Base-by-base conservation (phyloP, 2,329 filamentous ascomycete genomes). In the Alternaria triticimaculans region DNA sequence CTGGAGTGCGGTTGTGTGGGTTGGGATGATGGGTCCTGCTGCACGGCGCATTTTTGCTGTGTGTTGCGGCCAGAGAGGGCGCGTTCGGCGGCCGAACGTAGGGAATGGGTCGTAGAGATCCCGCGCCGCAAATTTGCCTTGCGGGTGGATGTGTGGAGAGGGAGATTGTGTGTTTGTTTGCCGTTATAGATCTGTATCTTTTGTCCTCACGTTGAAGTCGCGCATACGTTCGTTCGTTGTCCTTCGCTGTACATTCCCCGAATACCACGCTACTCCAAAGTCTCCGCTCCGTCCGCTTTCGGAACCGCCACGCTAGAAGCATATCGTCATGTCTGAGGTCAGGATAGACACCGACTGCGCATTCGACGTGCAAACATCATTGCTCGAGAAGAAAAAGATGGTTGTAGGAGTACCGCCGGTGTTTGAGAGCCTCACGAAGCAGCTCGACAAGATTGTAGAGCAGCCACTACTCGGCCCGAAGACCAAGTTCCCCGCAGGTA, bases 301-400 rank as follows among this genome's bases (percentile, higher is more conserved):
- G 45, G 54, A 44, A 56, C 44, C 23, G 37, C 51, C 62, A 62
- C 60, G 66, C 48, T 51, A 49, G 55, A 51, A 23, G 58, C 56
- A 57, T 56, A 54, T 67, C 65, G 65, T 69, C 67, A 67, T 70
- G 60, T 53, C 45, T 60, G 70, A 71, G 69, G 63, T 68, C 21
- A 67, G 65, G 49, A 63, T 43, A 18, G 30, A 51, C 14, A 25
- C 18, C 45, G 68, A 75, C 58, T 62, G 66, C 54, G 55, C 68
- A 11, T 59, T 73, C 53, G 75, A 77, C 46, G 68, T 73, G 30
- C 72, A 73, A 51, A 78, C 77, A 62, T 76, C 77, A 14, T 60
- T 79, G 33, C 62, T 77, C 21, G 77, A 79, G 63, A 78, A 78
- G 23, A 78, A 79, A 65, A 78, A 78, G 23, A 78, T 80, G 76